phyloP scores from a whole-genome alignment of 805 yeast species.

The Nematodospora valgi region DNA sequence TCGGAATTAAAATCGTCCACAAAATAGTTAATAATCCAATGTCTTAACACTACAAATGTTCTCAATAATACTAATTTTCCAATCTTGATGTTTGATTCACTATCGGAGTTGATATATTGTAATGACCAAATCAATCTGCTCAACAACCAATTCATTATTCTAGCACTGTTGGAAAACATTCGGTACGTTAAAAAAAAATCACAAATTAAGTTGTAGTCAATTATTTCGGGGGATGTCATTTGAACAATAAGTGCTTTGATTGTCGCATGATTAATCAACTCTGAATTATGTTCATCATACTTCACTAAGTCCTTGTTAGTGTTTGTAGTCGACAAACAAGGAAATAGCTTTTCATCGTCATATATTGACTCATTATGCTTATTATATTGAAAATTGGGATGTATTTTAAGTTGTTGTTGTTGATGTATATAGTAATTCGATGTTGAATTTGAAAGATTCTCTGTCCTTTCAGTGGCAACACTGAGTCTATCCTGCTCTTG shows the following conservation, averaged over 20 bases:
- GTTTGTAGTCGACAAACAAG: constrained; percentile 19
- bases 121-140: constrained; percentile 74
- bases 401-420: constrained; percentile 11
- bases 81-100: constrained; percentile 26
- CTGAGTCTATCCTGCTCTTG: background rate
- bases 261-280: constrained; percentile 34
- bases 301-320: constrained; percentile 22
- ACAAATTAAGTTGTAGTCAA: constrained; percentile 74
- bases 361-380: constrained; percentile 34
- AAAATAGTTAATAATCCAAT: constrained; percentile 87
- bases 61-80: constrained; percentile 73
- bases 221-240: constrained; percentile 65
- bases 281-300: constrained; percentile 32
- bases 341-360: constrained; percentile 35
- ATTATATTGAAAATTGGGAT: constrained; percentile 27
- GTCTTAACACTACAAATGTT: constrained; percentile 82
- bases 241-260: constrained; percentile 52
- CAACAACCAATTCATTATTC: constrained; percentile 58
- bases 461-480: background rate
- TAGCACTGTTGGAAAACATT: constrained; percentile 56
- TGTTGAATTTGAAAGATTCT: constrained; percentile 8
- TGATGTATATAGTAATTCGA: constrained; percentile 8
- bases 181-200: constrained; percentile 88
- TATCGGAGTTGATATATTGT: constrained; percentile 32
- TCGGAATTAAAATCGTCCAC: constrained; percentile 63